Percentiles rank a stretch among this genome's conserved stretches.
These are phyloP conservation scores for Leucocoprinus sp. DNA, from an alignment of 768 basidiomycete species.

Conservation along the genomic window DNA sequence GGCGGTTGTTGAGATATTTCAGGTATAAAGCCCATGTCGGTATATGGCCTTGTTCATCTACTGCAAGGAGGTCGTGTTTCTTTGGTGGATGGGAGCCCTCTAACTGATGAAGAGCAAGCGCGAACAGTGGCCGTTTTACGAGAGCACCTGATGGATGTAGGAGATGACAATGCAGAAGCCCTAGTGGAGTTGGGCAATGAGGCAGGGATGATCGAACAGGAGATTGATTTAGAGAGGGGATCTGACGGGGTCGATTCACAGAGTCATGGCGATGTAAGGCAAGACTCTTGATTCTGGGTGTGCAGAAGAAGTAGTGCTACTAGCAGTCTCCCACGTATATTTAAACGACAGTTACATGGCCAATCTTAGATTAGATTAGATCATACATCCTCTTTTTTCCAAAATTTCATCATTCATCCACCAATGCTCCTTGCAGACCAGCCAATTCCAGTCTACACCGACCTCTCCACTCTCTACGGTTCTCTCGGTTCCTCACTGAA, in stretches of 20 bases:
- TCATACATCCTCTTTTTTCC: neutral
- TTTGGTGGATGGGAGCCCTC: neutral
- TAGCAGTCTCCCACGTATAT: no score
- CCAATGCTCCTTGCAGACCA: conserved; percentile 45
- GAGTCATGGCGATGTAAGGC: no score
- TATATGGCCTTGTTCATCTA: neutral
- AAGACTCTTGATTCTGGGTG: no score
- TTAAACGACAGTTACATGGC: neutral
- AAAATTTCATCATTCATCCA: neutral
- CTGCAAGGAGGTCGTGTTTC: neutral
- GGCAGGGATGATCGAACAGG: no score
- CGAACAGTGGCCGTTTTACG: neutral
- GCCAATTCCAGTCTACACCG: conserved; percentile 54
- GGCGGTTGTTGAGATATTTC: no score
- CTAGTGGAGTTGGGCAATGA: no score
- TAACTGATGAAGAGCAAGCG: neutral
- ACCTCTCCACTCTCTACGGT: conserved; percentile 47
- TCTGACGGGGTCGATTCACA: no score
- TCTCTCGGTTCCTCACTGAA: conserved; percentile 44
- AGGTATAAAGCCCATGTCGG: conserved; percentile 1
- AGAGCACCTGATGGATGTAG: conserved; percentile 1
- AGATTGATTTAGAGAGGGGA: no score
- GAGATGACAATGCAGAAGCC: no score
- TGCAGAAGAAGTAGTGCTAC: no score
- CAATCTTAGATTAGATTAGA: no score